A percentile compares a stretch with the other conserved stretches of the same genome.
These are phyloP conservation scores for Podaxis rugospora DNA, from an alignment of 768 basidiomycete genomes.

Conservation along the genomic window DNA sequence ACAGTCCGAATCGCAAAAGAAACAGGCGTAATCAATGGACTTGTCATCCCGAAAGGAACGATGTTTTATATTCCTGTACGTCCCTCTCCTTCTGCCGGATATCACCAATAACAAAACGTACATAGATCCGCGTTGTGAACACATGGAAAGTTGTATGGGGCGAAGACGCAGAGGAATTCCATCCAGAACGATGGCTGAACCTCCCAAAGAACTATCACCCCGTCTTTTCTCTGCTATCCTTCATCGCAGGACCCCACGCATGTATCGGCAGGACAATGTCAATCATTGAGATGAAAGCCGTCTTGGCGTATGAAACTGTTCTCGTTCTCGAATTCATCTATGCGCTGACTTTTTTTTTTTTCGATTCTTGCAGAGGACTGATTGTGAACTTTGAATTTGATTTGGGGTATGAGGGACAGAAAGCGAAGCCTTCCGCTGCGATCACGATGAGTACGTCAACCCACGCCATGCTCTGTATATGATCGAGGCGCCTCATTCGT, in stretches of 20 bases:
- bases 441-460: slow-evolving; percentile 40
- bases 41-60: slow-evolving; percentile 40
- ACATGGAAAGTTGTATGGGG: slow-evolving; percentile 49
- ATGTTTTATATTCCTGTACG: slow-evolving; percentile 34
- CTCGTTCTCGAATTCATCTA: neutral
- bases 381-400: slow-evolving; percentile 39
- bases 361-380: slow-evolving; percentile 20
- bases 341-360: neutral
- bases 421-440: slow-evolving; percentile 21
- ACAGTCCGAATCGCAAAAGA: slow-evolving; percentile 33
- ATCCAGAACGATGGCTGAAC: slow-evolving; percentile 42
- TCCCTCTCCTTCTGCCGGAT: neutral
- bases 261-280: slow-evolving; percentile 49
- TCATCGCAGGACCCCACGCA: slow-evolving; percentile 41
- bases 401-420: slow-evolving; percentile 34
- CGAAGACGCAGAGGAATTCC: slow-evolving; percentile 47
- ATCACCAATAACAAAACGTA: neutral
- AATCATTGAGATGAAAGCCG: slow-evolving; percentile 44
- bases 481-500: neutral
- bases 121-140: slow-evolving; percentile 46
- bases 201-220: slow-evolving; percentile 32
- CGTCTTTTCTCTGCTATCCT: slow-evolving; percentile 33
- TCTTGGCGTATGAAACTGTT: slow-evolving; percentile 26
- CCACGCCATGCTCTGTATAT: neutral
- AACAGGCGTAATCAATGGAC: slow-evolving; percentile 36